Evolutionary conservation across 208 protist genomes (phyloP).

Genomic region (Leishmania tarentolae): DNA sequence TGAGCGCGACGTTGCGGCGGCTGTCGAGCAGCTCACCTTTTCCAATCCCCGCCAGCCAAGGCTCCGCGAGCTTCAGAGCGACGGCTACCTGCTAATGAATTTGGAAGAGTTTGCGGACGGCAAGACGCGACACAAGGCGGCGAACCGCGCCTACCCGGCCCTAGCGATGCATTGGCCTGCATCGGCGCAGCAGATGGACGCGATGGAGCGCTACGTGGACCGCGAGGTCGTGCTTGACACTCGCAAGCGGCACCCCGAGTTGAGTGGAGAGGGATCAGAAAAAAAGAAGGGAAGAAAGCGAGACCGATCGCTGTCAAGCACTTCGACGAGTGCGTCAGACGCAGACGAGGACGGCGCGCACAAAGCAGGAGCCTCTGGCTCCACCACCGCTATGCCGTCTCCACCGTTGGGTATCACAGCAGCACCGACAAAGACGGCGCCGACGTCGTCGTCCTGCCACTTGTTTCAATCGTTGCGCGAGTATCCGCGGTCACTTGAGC

Average conservation of each 20-base stretch:
- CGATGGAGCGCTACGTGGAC: conserved; percentile 43
- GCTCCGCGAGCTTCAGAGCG: conserved; percentile 42
- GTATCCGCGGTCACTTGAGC: conserved; percentile 30
- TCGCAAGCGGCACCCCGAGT: conserved; percentile 31
- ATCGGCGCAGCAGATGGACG: conserved; percentile 23
- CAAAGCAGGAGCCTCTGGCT: background rate
- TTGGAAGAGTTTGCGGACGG: conserved; percentile 53
- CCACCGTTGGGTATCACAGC: background rate
- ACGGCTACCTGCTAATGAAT: conserved; percentile 56
- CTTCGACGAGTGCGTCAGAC: background rate
- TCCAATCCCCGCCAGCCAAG: conserved; percentile 20
- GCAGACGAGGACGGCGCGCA: background rate
- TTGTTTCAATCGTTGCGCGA: conserved; percentile 26
- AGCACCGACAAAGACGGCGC: background rate
- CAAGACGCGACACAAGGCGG: conserved; percentile 44
- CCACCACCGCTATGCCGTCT: background rate
- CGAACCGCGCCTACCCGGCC: conserved; percentile 53
- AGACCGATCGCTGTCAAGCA: conserved; percentile 12
- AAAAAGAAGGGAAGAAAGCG: conserved; percentile 4
- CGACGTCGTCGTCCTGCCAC: background rate
- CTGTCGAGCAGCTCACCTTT: conserved; percentile 20
- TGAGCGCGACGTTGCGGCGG: conserved; percentile 20
- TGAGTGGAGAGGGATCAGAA: conserved; percentile 1
- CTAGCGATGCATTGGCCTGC: conserved; percentile 34
- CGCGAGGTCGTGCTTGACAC: conserved; percentile 36